Evolutionary conservation across 2,329 filamentous ascomycete genomes (phyloP).

Genomic region (Hyphodiscus sp.): DNA sequence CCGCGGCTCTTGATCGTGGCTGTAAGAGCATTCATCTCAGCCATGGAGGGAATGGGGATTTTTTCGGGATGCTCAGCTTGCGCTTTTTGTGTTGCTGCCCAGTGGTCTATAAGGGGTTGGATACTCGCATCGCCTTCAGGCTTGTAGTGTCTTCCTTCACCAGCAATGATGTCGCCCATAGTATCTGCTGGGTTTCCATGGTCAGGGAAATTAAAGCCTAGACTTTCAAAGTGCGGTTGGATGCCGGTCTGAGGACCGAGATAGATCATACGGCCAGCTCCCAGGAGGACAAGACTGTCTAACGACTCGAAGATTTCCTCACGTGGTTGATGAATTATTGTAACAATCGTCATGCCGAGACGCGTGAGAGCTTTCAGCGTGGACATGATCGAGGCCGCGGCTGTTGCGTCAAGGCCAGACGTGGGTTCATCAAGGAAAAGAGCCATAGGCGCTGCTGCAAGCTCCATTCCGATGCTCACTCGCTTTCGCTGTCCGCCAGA

Average conservation of each 20-base stretch:
- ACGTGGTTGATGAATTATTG: conserved; percentile 50
- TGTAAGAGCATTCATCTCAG: conserved; percentile 36
- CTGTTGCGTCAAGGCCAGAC: conserved; percentile 55
- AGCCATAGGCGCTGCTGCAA: conserved; percentile 50
- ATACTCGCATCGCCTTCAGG: conserved; percentile 39
- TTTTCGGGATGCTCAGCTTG: conserved; percentile 14
- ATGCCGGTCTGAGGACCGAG: conserved; percentile 40
- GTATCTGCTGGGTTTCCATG: conserved; percentile 50
- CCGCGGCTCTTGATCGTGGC: conserved; percentile 44
- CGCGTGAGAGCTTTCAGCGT: conserved; percentile 56
- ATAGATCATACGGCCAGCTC: conserved; percentile 49
- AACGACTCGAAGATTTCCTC: conserved; percentile 50
- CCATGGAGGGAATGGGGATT: conserved; percentile 22
- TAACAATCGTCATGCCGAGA: conserved; percentile 46
- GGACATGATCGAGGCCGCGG: conserved; percentile 54
- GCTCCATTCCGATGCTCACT: conserved; percentile 55
- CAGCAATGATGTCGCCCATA: conserved; percentile 56
- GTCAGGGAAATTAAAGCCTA: conserved; percentile 45
- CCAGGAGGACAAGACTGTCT: conserved; percentile 58
- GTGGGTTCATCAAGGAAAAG: conserved; percentile 58
- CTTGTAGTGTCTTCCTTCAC: conserved; percentile 48
- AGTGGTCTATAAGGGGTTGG: conserved; percentile 43
- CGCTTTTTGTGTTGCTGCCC: conserved; percentile 28
- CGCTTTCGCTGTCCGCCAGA: conserved; percentile 56
- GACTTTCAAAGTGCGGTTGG: conserved; percentile 42